Base-by-base conservation (phyloP, 495 filamentous ascomycete species). In the Penicillium mononematosum region DNA sequence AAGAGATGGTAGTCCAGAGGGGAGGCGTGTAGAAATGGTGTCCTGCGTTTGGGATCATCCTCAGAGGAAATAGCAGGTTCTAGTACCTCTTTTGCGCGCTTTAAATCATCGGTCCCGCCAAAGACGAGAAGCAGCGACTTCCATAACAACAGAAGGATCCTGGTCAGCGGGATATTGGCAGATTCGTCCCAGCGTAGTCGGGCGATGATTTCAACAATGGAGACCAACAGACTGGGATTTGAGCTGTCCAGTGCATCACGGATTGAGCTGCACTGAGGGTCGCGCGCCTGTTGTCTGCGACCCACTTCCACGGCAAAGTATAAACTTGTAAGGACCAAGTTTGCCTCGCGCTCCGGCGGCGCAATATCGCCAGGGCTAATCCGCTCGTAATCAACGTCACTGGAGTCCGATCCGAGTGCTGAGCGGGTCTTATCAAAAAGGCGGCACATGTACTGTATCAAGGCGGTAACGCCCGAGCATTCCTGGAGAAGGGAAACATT, bases 1-100 rank as follows among this genome's bases (percentile, higher is more conserved):
- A 98, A 98, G 12, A 90, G 79, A 67, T 98, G 93, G 65, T 98
- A 98, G 65, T 98, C 95, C 10, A 98, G 78, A 12, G 95, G 94
- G 10, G 92, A 96, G 5, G 94, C 92, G 1, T 87, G 95, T 54
- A 98, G 91, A 38, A 91, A 72, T 1, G 83, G 70, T 70, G 75
- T 70, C 62, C 77, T 60, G 48, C 72, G 65, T 20, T 67, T 70
- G 4, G 68, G 52, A 38, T 67, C 65, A 36, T 75, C 69, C 29
- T 71, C 61, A 7, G 66, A 58, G 10, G 71, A 63, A 29, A 70
- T 58, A 17, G 63, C 57, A 19, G 78, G 72, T 48, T 78, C 74
- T 20, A 83, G 56, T 14, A 59, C 84, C 53, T 78, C 75, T 69
- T 97, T 98, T 45, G 88, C 83, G 46, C 82, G 78, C 22, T 86